A percentile compares a stretch with the other conserved stretches of the same genome.
Conservation (phyloP, 768 basidiomycete genomes). For the Mycena chlorophos region DNA sequence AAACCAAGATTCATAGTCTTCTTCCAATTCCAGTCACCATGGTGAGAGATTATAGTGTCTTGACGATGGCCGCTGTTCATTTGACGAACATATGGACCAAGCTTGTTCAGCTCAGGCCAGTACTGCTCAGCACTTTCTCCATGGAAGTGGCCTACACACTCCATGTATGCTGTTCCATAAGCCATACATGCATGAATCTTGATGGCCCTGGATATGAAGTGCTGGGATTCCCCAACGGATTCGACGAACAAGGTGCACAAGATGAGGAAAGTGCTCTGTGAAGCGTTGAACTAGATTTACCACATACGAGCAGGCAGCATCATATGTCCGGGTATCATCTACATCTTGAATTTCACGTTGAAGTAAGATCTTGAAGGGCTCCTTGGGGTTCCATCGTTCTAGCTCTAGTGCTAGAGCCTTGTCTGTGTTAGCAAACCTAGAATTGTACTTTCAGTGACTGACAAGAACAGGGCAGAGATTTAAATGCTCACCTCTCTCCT, state of each 20-base stretch:
- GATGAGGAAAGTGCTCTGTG: constrained; percentile 14
- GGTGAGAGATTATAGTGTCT: constrained; percentile 25
- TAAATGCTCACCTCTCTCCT: constrained; percentile 21
- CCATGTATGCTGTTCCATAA: constrained; percentile 26
- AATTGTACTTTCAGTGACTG: neutral
- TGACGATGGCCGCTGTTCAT: constrained; percentile 33
- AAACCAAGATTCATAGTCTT: constrained; percentile 16
- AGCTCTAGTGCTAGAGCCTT: constrained; percentile 4
- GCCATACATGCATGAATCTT: constrained; percentile 27
- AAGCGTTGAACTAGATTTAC: constrained; percentile 16
- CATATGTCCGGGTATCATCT: constrained; percentile 14
- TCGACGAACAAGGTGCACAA: neutral
- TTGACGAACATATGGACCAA: constrained; percentile 24
- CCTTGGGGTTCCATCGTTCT: neutral
- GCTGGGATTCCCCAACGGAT: constrained; percentile 22
- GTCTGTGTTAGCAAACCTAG: constrained; percentile 19
- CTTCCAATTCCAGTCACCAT: constrained; percentile 28
- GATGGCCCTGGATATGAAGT: constrained; percentile 29
- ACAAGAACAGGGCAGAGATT: neutral
- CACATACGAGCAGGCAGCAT: constrained; percentile 21
- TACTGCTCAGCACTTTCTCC: constrained; percentile 32
- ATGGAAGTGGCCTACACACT: constrained; percentile 25
- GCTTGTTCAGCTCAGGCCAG: constrained; percentile 28
- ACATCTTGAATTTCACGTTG: neutral
- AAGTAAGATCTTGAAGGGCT: neutral